Evolutionary conservation across 805 yeast genomes (phyloP).

Genomic region (Wickerhamiella qilinensis): DNA sequence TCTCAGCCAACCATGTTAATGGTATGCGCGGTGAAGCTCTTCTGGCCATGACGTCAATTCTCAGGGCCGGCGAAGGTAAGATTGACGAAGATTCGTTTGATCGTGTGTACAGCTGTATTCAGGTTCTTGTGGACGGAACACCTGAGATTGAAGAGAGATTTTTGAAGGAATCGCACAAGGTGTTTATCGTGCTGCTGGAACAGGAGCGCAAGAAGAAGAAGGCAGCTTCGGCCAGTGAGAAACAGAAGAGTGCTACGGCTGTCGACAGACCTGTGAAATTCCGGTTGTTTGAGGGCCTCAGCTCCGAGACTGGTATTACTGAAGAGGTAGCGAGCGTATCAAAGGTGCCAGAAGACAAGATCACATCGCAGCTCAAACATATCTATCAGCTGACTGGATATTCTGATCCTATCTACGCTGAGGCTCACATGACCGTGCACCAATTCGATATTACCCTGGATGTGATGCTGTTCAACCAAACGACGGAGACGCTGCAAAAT

Average conservation of each 20-base stretch:
- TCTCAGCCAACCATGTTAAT: constrained; percentile 39
- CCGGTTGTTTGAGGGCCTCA: constrained; percentile 12
- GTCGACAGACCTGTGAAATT: constrained; percentile 15
- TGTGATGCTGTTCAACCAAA: constrained; percentile 86
- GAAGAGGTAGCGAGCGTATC: constrained; percentile 1
- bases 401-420: constrained; percentile 95
- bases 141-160: constrained; percentile 46
- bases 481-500: constrained; percentile 75
- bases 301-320: not conserved
- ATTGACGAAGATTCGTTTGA: constrained; percentile 97
- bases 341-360: constrained; percentile 6
- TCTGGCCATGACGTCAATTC: constrained; percentile 77
- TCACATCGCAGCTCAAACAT: constrained; percentile 64
- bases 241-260: constrained; percentile 34
- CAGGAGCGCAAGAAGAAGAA: constrained; percentile 22
- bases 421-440: constrained; percentile 89
- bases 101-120: constrained; percentile 75
- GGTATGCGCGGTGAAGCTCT: constrained; percentile 90
- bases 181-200: constrained; percentile 57
- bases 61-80: constrained; percentile 70
- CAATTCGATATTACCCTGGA: constrained; percentile 93
- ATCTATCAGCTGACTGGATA: constrained; percentile 94
- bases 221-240: constrained; percentile 24
- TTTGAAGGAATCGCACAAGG: constrained; percentile 74
- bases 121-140: constrained; percentile 41